Percentiles rank a stretch among this genome's conserved stretches.
These are phyloP conservation scores for Chromera velia DNA, from an alignment of 73 alveolate species.

Conservation along the genomic window DNA sequence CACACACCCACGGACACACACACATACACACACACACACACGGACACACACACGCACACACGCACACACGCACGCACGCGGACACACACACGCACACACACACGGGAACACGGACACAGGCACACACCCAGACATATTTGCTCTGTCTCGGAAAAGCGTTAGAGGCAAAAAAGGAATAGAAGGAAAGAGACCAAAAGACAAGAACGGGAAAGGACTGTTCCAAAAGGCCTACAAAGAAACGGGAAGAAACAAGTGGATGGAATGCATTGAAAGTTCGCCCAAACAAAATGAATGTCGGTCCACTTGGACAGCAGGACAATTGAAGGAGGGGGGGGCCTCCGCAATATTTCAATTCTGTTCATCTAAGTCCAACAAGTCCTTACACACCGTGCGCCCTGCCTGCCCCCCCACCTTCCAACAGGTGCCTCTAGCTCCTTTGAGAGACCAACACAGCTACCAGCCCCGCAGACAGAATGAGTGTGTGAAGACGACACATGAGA, in stretches of 20 bases:
- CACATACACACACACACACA: not conserved
- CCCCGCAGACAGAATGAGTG: not conserved
- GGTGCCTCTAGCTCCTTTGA: too few relatives aligned
- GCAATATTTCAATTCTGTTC: too few relatives aligned
- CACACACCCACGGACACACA: not conserved
- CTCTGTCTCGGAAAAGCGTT: not conserved
- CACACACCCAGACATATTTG: not conserved
- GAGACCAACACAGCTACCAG: not conserved
- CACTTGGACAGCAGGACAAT: too few relatives aligned
- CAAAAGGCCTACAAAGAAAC: too few relatives aligned
- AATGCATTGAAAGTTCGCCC: too few relatives aligned
- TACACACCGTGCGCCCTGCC: too few relatives aligned
- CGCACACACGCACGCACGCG: not conserved
- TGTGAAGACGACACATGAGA: not conserved
- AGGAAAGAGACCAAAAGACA: not conserved
- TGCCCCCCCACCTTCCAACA: too few relatives aligned
- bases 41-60: not conserved
- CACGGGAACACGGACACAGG: not conserved
- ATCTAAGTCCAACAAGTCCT: too few relatives aligned
- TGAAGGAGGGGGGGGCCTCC: too few relatives aligned
- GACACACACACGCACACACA: not conserved
- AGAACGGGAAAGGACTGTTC: too few relatives aligned
- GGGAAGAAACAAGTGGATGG: too few relatives aligned
- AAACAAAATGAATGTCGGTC: too few relatives aligned
- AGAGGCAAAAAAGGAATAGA: not conserved